phyloP scores from a whole-genome alignment of 805 yeast genomes.

The Barnettozyma siamensis region DNA sequence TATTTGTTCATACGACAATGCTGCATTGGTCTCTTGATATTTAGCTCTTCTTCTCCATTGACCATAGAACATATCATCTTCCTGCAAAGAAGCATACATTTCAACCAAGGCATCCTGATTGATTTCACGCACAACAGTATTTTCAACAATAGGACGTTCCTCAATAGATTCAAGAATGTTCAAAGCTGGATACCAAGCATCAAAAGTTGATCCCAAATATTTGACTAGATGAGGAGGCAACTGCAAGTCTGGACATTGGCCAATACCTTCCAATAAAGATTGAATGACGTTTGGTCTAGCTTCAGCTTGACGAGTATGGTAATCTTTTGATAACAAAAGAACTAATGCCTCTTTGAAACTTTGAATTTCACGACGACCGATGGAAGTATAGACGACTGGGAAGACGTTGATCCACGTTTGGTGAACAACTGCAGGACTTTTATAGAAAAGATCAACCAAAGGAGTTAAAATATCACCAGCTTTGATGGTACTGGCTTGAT shows the following conservation, averaged over 20 bases:
- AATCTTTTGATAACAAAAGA: slow-evolving; percentile 78
- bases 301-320: slow-evolving; percentile 86
- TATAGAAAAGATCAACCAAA: slow-evolving; percentile 73
- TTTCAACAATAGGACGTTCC: slow-evolving; percentile 54
- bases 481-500: slow-evolving; percentile 28
- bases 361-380: slow-evolving; percentile 73
- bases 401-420: slow-evolving; percentile 79
- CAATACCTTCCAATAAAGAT: slow-evolving; percentile 77
- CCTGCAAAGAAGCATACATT: slow-evolving; percentile 80
- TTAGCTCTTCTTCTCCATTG: slow-evolving; percentile 96
- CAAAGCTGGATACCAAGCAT: slow-evolving; percentile 88
- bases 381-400: slow-evolving; percentile 70
- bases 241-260: slow-evolving; percentile 63
- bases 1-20: slow-evolving; percentile 88
- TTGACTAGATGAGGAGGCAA: slow-evolving; percentile 93
- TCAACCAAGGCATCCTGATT: slow-evolving; percentile 89
- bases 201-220: slow-evolving; percentile 78
- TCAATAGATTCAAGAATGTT: slow-evolving; percentile 73
- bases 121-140: slow-evolving; percentile 71
- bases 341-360: slow-evolving; percentile 82
- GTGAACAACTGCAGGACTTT: slow-evolving; percentile 73
- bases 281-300: slow-evolving; percentile 82
- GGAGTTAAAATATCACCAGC: slow-evolving; percentile 66
- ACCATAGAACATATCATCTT: slow-evolving; percentile 96
- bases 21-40: slow-evolving; percentile 87